Evolutionary conservation across 345 rosid species (phyloP).

Genomic region (Alliaria petiolata): DNA sequence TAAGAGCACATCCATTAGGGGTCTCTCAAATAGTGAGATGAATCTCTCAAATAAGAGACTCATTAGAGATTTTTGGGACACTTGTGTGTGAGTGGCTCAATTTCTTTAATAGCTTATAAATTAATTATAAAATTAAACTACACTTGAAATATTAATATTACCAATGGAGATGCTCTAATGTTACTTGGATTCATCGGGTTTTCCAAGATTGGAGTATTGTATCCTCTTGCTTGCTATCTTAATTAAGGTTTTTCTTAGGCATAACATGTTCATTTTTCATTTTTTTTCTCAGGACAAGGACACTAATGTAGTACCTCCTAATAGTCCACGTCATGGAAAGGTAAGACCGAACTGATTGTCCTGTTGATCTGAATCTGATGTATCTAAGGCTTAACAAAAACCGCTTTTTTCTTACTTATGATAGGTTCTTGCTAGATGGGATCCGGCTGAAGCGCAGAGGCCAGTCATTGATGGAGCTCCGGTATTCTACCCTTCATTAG

Average conservation of each 20-base stretch:
- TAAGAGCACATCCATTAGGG: too few relatives aligned
- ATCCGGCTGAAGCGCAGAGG: conserved; percentile 48
- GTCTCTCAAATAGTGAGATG: too few relatives aligned
- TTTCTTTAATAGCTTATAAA: too few relatives aligned
- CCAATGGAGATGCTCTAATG: too few relatives aligned
- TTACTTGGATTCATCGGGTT: too few relatives aligned
- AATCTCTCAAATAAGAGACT: too few relatives aligned
- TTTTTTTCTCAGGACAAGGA: not conserved
- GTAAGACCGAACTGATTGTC: not conserved
- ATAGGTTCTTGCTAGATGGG: conserved; percentile 71
- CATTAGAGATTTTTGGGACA: too few relatives aligned
- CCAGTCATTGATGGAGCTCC: conserved; percentile 76
- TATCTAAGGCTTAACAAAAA: not conserved
- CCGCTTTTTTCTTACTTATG: not conserved
- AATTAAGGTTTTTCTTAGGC: not conserved
- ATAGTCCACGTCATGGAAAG: conserved; percentile 11
- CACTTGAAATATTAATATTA: too few relatives aligned
- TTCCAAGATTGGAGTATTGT: not conserved
- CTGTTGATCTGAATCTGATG: not conserved
- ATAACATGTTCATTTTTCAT: not conserved
- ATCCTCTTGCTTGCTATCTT: not conserved
- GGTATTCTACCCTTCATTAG: conserved; percentile 57
- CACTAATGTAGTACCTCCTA: not conserved
- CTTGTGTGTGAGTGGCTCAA: too few relatives aligned
- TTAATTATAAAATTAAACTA: too few relatives aligned